These are phyloP conservation scores for Penstemon newberryi DNA, from an alignment of 257 asterid species.

Conservation along the genomic window DNA sequence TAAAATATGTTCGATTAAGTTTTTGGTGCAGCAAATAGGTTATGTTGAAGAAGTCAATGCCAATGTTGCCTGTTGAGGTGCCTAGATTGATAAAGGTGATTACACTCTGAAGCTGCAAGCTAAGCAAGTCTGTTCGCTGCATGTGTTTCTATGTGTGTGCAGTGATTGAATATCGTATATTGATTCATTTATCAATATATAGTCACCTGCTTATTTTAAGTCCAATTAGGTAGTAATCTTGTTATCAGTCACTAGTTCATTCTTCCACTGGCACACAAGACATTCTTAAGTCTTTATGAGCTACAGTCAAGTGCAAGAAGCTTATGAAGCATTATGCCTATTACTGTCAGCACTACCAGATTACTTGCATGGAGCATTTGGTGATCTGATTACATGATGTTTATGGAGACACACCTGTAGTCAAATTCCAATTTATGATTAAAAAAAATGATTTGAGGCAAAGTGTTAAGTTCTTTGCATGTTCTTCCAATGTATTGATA, in stretches of 20 bases:
- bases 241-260: no score
- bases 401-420: background rate
- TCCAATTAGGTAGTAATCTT: no score
- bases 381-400: background rate
- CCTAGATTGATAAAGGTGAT: background rate
- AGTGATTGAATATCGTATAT: background rate
- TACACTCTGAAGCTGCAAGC: background rate
- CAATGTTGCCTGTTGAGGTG: background rate
- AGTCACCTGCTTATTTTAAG: no score
- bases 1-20: background rate
- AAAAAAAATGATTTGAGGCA: background rate
- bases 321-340: background rate
- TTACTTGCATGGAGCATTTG: background rate
- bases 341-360: background rate
- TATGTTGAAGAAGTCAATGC: background rate
- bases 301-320: background rate
- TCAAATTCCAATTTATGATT: background rate
- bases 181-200: background rate
- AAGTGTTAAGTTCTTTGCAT: no score
- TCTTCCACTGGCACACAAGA: no score
- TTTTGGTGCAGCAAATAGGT: background rate
- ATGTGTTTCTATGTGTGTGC: background rate
- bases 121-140: background rate
- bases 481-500: background rate
- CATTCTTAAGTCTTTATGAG: background rate